Percentiles rank a stretch among this genome's conserved stretches.
Evolutionary conservation across 371 early-diverging fungal species (phyloP).

Genomic region (Apophysomyces elegans): DNA sequence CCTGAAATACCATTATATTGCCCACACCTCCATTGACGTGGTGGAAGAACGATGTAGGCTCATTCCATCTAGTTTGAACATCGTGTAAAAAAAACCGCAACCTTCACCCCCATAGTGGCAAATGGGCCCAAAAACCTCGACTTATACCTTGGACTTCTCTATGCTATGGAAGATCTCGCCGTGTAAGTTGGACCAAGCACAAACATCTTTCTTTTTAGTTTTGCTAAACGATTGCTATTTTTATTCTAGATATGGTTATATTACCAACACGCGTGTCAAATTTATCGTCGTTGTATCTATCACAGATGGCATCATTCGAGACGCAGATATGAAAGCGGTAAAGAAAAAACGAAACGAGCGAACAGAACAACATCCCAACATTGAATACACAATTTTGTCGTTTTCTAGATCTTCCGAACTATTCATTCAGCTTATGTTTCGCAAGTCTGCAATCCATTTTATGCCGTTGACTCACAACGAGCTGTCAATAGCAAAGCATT

Average conservation of each 20-base stretch:
- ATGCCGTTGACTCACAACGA: conserved; percentile 63
- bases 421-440: conserved; percentile 82
- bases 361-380: not conserved
- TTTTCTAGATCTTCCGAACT: conserved; percentile 71
- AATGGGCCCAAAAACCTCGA: conserved; percentile 72
- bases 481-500: conserved; percentile 62
- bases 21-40: conserved; percentile 86
- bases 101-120: conserved; percentile 32
- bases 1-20: conserved; percentile 87
- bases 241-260: conserved; percentile 74
- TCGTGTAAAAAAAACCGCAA: no score
- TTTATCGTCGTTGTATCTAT: conserved; percentile 79
- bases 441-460: conserved; percentile 86
- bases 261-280: conserved; percentile 85
- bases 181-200: conserved; percentile 59
- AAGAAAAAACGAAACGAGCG: conserved; percentile 2
- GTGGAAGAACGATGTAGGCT: conserved; percentile 81
- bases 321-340: conserved; percentile 81
- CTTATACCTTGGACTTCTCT: conserved; percentile 82
- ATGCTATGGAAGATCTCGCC: conserved; percentile 85
- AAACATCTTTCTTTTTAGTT: not conserved
- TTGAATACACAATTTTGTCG: not conserved
- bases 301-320: conserved; percentile 77
- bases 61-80: no score
- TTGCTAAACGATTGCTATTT: not conserved